Evolutionary conservation across 1,284 basidiomycete genomes (phyloP).

Genomic region (Lentinula novae-zelandiae): DNA sequence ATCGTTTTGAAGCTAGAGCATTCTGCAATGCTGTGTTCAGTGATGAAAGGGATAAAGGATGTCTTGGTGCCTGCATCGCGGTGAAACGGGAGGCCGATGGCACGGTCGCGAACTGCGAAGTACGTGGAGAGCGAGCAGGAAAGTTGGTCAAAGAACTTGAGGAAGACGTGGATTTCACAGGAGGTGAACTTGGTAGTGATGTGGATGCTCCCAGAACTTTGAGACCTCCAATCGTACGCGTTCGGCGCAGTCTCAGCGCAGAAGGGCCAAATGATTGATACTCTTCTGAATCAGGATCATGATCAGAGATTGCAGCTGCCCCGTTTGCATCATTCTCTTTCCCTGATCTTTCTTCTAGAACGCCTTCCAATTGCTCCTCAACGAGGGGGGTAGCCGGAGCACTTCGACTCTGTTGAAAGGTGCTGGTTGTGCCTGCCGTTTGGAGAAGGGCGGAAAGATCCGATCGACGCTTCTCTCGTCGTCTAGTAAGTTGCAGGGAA

Average conservation of each 20-base stretch:
- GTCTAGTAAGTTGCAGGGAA: conserved; percentile 34
- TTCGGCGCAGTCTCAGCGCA: conserved; percentile 55
- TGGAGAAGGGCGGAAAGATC: conserved; percentile 48
- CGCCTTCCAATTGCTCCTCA: conserved; percentile 14
- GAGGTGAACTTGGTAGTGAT: conserved; percentile 15
- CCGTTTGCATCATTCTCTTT: conserved; percentile 19
- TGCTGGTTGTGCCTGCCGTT: conserved; percentile 22
- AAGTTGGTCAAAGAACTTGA: neutral
- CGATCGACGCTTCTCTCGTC: conserved; percentile 49
- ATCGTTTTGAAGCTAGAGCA: conserved; percentile 66
- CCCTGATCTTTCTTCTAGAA: conserved; percentile 28
- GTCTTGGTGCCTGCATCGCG: conserved; percentile 52
- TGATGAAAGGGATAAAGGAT: conserved; percentile 62
- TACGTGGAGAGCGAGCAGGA: conserved; percentile 25
- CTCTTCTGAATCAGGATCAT: conserved; percentile 4
- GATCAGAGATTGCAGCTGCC: conserved; percentile 6
- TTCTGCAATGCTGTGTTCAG: conserved; percentile 56
- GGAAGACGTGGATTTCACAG: neutral
- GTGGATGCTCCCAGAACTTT: conserved; percentile 37
- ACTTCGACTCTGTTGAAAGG: conserved; percentile 27
- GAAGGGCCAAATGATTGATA: conserved; percentile 49
- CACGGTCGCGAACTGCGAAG: conserved; percentile 27
- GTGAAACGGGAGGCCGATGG: conserved; percentile 55
- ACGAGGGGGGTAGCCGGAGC: conserved; percentile 46
- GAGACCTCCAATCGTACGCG: conserved; percentile 46